phyloP scores from a whole-genome alignment of 2,329 filamentous ascomycete genomes.

The Botrytis paeoniae region DNA sequence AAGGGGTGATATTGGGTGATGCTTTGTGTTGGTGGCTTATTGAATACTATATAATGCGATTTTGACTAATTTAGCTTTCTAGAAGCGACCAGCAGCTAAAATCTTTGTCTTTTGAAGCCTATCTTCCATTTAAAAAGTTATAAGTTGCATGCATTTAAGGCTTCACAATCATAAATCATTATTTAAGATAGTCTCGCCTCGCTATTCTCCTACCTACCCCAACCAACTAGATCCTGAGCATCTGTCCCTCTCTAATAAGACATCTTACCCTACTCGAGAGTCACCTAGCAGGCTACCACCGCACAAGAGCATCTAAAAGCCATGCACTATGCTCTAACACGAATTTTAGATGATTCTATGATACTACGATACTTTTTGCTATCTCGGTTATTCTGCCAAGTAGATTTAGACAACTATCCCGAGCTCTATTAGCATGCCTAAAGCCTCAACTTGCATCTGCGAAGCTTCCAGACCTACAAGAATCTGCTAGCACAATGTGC shows the following conservation, averaged over 20 bases:
- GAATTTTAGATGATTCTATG: background rate
- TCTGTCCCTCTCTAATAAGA: rapidly evolving
- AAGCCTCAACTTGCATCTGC: background rate
- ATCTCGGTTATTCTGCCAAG: no score
- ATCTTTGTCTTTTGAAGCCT: background rate
- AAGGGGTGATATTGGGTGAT: no score
- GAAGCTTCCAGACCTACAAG: background rate
- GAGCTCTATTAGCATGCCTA: rapidly evolving
- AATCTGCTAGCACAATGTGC: background rate
- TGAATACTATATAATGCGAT: rapidly evolving
- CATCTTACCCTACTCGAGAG: rapidly evolving
- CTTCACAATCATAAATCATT: no score
- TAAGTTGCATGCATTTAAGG: no score
- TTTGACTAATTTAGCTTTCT: background rate
- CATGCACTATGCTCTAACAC: background rate
- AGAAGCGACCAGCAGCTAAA: background rate
- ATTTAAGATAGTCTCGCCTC: rapidly evolving
- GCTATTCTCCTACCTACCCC: rapidly evolving
- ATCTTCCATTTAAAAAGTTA: rapidly evolving
- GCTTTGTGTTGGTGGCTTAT: background rate
- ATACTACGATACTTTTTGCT: background rate
- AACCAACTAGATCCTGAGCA: rapidly evolving
- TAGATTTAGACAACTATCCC: rapidly evolving
- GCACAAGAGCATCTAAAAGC: background rate
- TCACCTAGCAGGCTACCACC: rapidly evolving